Conservation (phyloP, 2,329 filamentous ascomycete genomes). For the Emericellopsis atlantica region DNA sequence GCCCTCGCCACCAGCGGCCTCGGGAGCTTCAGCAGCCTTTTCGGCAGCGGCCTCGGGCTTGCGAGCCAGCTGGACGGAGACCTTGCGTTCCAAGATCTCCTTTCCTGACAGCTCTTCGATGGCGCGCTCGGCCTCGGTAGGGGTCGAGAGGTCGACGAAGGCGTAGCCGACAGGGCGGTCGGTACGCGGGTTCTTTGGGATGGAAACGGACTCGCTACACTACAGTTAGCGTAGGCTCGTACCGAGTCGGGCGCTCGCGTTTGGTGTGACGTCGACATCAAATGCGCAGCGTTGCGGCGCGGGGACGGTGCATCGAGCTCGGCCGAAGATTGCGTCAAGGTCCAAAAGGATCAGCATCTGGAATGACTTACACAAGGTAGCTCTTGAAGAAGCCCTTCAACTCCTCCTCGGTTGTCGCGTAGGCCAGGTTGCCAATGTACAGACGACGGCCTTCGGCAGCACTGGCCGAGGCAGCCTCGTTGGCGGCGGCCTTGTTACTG, state of each 20-base stretch:
- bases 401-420: constrained; percentile 99
- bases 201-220: constrained; percentile 91
- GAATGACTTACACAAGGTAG: constrained; percentile 84
- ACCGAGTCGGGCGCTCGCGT: not conserved
- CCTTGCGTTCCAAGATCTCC: constrained; percentile 97
- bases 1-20: constrained; percentile 58
- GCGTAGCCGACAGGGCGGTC: constrained; percentile 97
- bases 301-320: too few relatives aligned
- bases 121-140: constrained; percentile 87
- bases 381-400: constrained; percentile 99
- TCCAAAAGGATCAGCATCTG: not conserved
- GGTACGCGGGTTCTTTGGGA: constrained; percentile 98
- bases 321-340: too few relatives aligned
- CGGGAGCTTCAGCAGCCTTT: constrained; percentile 62
- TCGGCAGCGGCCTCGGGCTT: constrained; percentile 83
- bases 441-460: constrained; percentile 97
- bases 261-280: not conserved
- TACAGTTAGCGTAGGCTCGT: not conserved
- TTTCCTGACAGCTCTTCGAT: constrained; percentile 93
- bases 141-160: constrained; percentile 94
- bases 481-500: constrained; percentile 47
- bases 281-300: too few relatives aligned
- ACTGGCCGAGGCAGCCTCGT: constrained; percentile 89
- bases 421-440: constrained; percentile 99
- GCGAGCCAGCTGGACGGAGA: constrained; percentile 95